Percentiles rank a stretch among this genome's conserved stretches.
Conservation (phyloP, 768 basidiomycete genomes). For the Serendipita indica region DNA sequence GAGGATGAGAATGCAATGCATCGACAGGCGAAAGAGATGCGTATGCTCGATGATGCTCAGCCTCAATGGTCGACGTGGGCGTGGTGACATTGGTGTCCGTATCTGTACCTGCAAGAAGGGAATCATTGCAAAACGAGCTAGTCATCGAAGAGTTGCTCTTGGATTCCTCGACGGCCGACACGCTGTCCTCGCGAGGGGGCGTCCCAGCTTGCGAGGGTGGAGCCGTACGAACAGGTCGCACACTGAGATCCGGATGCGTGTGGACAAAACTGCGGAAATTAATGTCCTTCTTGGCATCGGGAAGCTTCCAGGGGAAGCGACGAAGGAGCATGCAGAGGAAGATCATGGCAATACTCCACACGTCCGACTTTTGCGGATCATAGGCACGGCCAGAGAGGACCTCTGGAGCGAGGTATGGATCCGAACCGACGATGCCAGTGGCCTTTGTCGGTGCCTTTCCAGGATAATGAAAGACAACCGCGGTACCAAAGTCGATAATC, state of each 20-base stretch:
- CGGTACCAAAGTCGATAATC: constrained; percentile 98
- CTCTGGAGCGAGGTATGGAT: constrained; percentile 97
- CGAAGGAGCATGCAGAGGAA: constrained; percentile 98
- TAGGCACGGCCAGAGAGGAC: constrained; percentile 69
- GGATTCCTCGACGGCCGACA: neutral
- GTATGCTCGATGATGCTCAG: neutral
- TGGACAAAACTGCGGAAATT: constrained; percentile 84
- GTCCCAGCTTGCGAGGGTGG: constrained; percentile 7
- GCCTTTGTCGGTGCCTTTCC: constrained; percentile 68
- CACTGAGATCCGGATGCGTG: constrained; percentile 76
- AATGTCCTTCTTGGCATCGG: constrained; percentile 83
- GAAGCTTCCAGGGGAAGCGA: constrained; percentile 98
- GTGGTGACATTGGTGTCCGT: neutral
- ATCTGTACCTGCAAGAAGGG: neutral
- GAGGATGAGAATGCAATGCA: neutral
- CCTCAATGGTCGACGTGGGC: neutral
- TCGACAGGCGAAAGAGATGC: neutral
- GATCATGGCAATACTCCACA: constrained; percentile 96
- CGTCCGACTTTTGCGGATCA: constrained; percentile 94
- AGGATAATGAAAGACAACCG: constrained; percentile 98
- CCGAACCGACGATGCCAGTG: constrained; percentile 87
- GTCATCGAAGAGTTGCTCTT: neutral
- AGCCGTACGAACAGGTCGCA: constrained; percentile 19
- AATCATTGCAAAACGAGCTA: neutral
- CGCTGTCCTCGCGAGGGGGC: constrained; percentile 8